Conservation (phyloP, 1,139 yeast genomes). For the Candida sp. region DNA sequence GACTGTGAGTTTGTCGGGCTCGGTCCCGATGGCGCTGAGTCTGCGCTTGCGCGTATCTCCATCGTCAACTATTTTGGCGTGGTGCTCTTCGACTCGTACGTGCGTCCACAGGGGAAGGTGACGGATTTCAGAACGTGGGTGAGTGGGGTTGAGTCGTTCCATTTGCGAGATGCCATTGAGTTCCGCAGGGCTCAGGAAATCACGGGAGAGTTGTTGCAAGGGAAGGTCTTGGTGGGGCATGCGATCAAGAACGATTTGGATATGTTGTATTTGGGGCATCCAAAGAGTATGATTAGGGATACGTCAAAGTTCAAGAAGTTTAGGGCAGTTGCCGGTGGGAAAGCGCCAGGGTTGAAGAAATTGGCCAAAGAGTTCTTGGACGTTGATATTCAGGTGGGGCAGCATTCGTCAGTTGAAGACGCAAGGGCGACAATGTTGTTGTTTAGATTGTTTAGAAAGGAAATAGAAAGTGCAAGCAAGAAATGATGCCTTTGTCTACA, state of each 20-base stretch:
- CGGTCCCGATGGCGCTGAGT: conserved; percentile 70
- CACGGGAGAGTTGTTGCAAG: conserved; percentile 54
- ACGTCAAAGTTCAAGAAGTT: conserved; percentile 70
- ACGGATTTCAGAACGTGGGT: conserved; percentile 96
- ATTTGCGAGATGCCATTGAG: conserved; percentile 68
- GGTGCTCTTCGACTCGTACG: conserved; percentile 72
- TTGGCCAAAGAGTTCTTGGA: conserved; percentile 61
- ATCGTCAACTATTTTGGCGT: conserved; percentile 84
- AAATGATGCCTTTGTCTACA: neutral
- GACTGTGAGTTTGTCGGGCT: conserved; percentile 97
- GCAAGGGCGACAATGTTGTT: conserved; percentile 87
- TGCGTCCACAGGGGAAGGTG: conserved; percentile 73
- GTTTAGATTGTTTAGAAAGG: conserved; percentile 63
- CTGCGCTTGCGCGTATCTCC: conserved; percentile 86
- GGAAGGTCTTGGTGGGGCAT: conserved; percentile 78
- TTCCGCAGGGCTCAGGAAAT: conserved; percentile 68
- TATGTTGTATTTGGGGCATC: conserved; percentile 69
- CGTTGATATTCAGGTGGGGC: conserved; percentile 69
- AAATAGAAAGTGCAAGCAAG: conserved; percentile 49
- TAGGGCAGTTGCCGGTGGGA: conserved; percentile 62
- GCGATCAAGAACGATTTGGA: conserved; percentile 81
- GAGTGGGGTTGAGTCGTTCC: conserved; percentile 79
- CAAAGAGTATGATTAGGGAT: conserved; percentile 68
- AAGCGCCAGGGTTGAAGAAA: conserved; percentile 74
- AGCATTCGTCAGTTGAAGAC: conserved; percentile 91